Evolutionary conservation across 139 green algal genomes (phyloP), one percentile per base, ranked within the genome.

Genomic region (Chlorella sorokiniana): DNA sequence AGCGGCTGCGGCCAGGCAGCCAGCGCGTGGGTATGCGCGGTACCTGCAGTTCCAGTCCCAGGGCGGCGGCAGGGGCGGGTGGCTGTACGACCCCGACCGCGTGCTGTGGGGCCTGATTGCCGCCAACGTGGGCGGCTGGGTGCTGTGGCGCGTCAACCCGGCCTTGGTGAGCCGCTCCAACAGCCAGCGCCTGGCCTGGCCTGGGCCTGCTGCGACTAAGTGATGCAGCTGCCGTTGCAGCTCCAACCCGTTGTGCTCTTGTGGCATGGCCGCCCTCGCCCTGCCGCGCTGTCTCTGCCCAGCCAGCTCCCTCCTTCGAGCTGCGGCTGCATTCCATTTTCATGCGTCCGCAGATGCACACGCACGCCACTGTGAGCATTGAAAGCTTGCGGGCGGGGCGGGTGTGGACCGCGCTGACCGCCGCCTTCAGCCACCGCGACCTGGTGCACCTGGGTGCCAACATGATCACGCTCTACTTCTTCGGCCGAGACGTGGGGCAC

Each of bases 401-500:
- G 1, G 33, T 86, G 18, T 85, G 83, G 65, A 92, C 89, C 1
- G 37, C 86, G 48, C 11, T 93, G 40, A 92, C 88, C 0, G 63
- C 75, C 7, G 83, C 76, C 20, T 92, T 93, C 75, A 84, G 56
- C 31, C 89, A 93, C 25, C 38, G 33, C 4, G 65, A 85, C 38
- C 48, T 83, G 5, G 35, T 42, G 25, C 89, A 93, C 75, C 63
- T 93, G 35, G 78, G 40, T 16, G 78, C 74, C 37, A 93, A 93
- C 77, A 88, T 91, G 82, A 70, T 93, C 7, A 81, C 63, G 8
- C 85, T 93, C 14, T 93, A 89, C 63, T 93, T 93, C 65, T 93
- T 92, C 69, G 89, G 83, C 4, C 31, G 68, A 1, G 64, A 76
- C 25, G 52, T 91, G 1, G 77, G 41, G 6, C 62, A 42, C 1